Percentiles rank a stretch among this genome's conserved stretches.
Evolutionary conservation across 257 asterid genomes (phyloP).

Genomic region (Capsicum baccatum): DNA sequence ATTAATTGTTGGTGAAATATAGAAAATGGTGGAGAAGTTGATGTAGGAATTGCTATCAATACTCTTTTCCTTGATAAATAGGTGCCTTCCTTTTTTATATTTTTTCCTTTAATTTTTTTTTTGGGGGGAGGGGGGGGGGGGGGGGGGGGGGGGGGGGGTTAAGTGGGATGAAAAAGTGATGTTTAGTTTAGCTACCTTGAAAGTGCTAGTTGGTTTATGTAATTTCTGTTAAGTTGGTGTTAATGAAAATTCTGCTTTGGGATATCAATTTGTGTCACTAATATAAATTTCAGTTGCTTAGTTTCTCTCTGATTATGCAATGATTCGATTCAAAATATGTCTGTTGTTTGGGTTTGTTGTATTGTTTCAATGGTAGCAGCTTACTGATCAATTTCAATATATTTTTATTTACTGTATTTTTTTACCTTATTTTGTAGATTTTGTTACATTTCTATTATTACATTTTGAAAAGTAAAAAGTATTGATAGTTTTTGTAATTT

Average conservation of each 20-base stretch:
- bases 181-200: neutral
- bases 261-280: neutral
- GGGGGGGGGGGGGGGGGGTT: too few species aligned
- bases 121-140: neutral
- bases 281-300: neutral
- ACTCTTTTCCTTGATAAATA: conserved; percentile 25
- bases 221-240: neutral
- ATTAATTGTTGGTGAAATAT: neutral
- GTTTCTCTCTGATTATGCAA: neutral
- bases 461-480: too few species aligned
- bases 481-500: too few species aligned
- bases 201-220: neutral
- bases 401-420: too few species aligned
- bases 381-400: too few species aligned
- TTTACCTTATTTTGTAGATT: too few species aligned
- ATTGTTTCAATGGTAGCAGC: neutral
- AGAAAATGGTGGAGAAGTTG: neutral
- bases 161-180: too few species aligned
- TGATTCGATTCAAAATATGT: neutral
- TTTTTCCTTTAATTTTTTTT: neutral
- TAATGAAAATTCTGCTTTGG: conserved; percentile 25
- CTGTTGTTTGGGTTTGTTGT: neutral
- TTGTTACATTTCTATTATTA: too few species aligned
- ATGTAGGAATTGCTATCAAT: conserved; percentile 2
- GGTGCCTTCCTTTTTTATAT: neutral